Conservation (phyloP, 805 yeast genomes). For the Candida wancherniae region DNA sequence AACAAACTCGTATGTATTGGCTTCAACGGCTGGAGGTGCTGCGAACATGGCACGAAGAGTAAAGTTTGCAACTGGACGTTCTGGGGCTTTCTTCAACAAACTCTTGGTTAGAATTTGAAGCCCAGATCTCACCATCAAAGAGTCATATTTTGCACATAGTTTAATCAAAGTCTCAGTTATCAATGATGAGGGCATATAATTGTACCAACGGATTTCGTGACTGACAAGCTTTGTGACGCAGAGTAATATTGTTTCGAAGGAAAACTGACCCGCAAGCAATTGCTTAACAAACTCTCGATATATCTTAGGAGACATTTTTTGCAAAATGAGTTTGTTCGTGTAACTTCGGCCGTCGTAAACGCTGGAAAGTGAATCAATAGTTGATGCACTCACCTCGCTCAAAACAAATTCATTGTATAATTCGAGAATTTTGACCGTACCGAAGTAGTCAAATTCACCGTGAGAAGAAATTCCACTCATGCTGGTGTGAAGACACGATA, state of each 20-base stretch:
- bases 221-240: slow-evolving; percentile 47
- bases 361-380: slow-evolving; percentile 28
- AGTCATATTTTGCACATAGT: slow-evolving; percentile 38
- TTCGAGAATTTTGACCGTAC: slow-evolving; percentile 46
- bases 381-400: slow-evolving; percentile 30
- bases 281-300: slow-evolving; percentile 21
- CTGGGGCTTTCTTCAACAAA: slow-evolving; percentile 7
- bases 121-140: slow-evolving; percentile 35
- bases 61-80: slow-evolving; percentile 7
- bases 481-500: slow-evolving; percentile 38
- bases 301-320: slow-evolving; percentile 16
- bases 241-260: slow-evolving; percentile 31
- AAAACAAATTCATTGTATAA: slow-evolving; percentile 40
- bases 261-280: slow-evolving; percentile 25
- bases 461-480: slow-evolving; percentile 46
- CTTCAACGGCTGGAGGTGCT: slow-evolving; percentile 10
- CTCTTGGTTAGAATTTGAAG: slow-evolving; percentile 32
- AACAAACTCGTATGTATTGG: slow-evolving; percentile 20
- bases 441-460: slow-evolving; percentile 60
- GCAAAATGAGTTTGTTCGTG: slow-evolving; percentile 32
- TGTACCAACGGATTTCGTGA: slow-evolving; percentile 63
- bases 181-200: slow-evolving; percentile 46
- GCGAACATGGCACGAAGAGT: slow-evolving; percentile 15
- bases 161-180: slow-evolving; percentile 39
- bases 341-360: slow-evolving; percentile 23